Evolutionary conservation across 2,329 filamentous ascomycete genomes (phyloP), one percentile per base, ranked within the genome.

Genomic region (Diaporthe longicolla): DNA sequence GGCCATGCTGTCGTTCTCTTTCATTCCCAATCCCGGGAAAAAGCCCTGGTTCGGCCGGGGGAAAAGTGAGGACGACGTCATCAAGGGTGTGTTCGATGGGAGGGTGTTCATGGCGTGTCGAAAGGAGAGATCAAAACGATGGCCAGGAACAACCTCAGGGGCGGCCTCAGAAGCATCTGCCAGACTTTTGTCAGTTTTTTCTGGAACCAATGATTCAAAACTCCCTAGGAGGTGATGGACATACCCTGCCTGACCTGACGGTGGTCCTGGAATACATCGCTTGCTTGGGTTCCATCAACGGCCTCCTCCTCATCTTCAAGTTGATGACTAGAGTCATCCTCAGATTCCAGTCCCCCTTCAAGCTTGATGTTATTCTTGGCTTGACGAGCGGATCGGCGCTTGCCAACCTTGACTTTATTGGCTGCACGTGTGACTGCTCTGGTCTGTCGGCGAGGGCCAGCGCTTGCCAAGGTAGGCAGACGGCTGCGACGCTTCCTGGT

Each of bases 401-500:
- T 74, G 35, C 45, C 32, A 6, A 48, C 40, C 55, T 72, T 71
- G 35, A 24, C 58, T 21, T 35, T 68, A 29, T 26, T 71, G 9
- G 59, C 40, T 32, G 54, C 63, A 50, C 70, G 63, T 11, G 54
- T 74, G 21, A 59, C 45, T 37, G 74, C 70, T 63, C 71, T 73
- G 43, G 70, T 75, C 54, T 81, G 63, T 26, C 74, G 74, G 19
- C 29, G 50, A 52, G 50, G 24, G 5, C 57, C 19, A 79, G 74
- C 40, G 52, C 50, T 74, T 73, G 65, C 19, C 71, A 71, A 50
- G 10, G 50, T 65, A n/a, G 74, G 43, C 11, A 40, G 59, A 50
- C 37, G 70, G 70, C 79, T 82, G 11, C 77, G 72, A 24, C 73
- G 76, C 71, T 81, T 84, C 52, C 79, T 80, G 1, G 80, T 79